Evolutionary conservation across 2,329 filamentous ascomycete genomes (phyloP).

Genomic region (Diaporthe citrichinensis): DNA sequence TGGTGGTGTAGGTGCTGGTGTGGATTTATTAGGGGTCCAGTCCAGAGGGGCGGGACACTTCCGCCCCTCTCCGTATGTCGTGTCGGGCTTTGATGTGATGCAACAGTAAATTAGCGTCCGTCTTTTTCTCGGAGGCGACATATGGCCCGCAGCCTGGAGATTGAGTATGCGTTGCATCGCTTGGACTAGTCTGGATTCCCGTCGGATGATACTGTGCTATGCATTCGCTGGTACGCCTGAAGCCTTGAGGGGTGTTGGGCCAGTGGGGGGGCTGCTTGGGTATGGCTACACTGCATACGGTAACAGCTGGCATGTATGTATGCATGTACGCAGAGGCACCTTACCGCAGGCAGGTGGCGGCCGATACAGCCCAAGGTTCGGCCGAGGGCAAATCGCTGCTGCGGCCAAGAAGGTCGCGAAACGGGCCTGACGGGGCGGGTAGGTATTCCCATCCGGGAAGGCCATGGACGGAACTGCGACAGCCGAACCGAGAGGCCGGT

Average conservation of each 20-base stretch:
- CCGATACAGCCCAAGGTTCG: slow-evolving; percentile 22
- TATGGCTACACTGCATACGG: not conserved
- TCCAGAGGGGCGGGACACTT: not conserved
- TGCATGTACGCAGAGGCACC: not conserved
- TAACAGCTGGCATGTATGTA: not conserved
- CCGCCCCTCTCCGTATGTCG: slow-evolving; percentile 7
- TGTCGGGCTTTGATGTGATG: slow-evolving; percentile 20
- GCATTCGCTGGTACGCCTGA: not conserved
- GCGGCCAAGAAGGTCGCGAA: not conserved
- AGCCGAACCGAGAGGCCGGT: slow-evolving; percentile 32
- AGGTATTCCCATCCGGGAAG: slow-evolving; percentile 27
- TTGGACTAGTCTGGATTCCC: slow-evolving; percentile 5
- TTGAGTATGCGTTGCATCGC: slow-evolving; percentile 14
- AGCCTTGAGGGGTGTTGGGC: not conserved
- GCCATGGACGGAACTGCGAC: slow-evolving; percentile 28
- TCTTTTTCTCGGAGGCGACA: slow-evolving; percentile 21
- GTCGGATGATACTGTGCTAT: slow-evolving; percentile 10
- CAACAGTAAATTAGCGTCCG: slow-evolving; percentile 27
- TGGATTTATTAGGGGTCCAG: slow-evolving; percentile 14
- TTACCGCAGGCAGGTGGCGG: not conserved
- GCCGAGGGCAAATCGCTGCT: slow-evolving; percentile 8
- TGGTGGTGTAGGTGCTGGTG: not conserved
- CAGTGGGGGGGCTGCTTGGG: not conserved
- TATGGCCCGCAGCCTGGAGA: slow-evolving; percentile 7
- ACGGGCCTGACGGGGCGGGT: not conserved